Conservation (phyloP, 2,329 filamentous ascomycete genomes). For the Claviceps maximensis region DNA sequence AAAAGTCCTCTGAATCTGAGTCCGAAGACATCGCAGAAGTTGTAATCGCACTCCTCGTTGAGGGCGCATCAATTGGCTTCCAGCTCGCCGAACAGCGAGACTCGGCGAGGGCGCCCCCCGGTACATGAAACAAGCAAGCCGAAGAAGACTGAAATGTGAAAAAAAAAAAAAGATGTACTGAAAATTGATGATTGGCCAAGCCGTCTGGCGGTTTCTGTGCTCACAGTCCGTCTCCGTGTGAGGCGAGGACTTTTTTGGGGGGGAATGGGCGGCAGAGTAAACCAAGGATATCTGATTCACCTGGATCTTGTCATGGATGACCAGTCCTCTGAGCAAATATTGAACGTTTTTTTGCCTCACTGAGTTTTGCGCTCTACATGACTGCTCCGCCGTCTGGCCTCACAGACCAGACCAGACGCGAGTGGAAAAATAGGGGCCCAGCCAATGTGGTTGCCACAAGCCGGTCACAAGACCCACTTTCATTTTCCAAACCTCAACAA, state of each 20-base stretch:
- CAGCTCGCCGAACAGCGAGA: neutral
- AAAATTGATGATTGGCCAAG: too few relatives aligned
- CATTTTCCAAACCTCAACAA: too few relatives aligned
- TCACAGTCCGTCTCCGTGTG: too few relatives aligned
- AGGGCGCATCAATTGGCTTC: conserved; percentile 3
- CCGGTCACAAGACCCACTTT: neutral
- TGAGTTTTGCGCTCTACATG: neutral
- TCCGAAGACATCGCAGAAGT: conserved; percentile 7
- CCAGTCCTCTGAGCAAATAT: neutral
- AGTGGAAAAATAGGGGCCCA: neutral
- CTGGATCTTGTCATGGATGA: too few relatives aligned
- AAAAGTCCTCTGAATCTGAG: neutral
- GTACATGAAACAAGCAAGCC: too few relatives aligned
- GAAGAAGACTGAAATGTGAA: too few relatives aligned
- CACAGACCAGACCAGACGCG: too few relatives aligned
- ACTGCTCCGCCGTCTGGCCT: too few relatives aligned
- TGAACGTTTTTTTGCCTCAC: neutral
- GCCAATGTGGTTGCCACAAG: neutral
- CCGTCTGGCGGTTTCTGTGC: too few relatives aligned
- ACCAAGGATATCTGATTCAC: neutral
- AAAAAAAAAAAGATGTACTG: too few relatives aligned
- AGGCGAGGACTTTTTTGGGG: too few relatives aligned
- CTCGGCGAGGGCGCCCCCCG: too few relatives aligned
- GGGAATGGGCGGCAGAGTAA: neutral
- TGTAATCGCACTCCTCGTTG: conserved; percentile 1